phyloP scores from a whole-genome alignment of 2,329 filamentous ascomycete genomes.

The Phialemoniopsis sp. region DNA sequence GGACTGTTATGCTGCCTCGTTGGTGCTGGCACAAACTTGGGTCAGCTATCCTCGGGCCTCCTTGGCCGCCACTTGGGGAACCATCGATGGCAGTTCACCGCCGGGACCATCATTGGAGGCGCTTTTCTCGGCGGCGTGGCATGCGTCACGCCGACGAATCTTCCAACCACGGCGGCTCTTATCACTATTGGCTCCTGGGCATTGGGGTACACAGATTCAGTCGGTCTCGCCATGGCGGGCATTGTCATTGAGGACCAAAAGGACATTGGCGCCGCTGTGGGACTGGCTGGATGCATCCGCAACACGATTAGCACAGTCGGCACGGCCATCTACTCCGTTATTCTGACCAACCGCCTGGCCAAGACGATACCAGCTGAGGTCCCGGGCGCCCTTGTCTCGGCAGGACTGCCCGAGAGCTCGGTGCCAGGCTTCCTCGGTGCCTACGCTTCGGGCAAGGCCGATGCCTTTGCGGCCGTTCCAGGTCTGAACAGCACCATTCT shows the following conservation, averaged over 20 bases:
- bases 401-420: constrained; percentile 16
- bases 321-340: constrained; percentile 23
- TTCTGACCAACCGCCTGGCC: constrained; percentile 26
- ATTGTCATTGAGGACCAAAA: constrained; percentile 24
- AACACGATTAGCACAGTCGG: constrained; percentile 15
- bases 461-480: constrained; percentile 11
- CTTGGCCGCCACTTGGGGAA: too few species aligned
- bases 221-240: constrained; percentile 25
- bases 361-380: constrained; percentile 22
- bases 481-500: constrained; percentile 20
- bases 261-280: constrained; percentile 25
- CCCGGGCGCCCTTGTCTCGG: constrained; percentile 23
- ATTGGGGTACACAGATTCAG: constrained; percentile 21
- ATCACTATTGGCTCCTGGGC: background rate
- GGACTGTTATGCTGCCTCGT: too few species aligned
- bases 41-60: too few species aligned
- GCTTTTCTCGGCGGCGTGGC: too few species aligned
- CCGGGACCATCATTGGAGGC: too few species aligned
- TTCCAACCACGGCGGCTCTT: too few species aligned
- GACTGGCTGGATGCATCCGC: constrained; percentile 27
- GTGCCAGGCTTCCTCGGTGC: constrained; percentile 5
- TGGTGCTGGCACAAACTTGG: too few species aligned
- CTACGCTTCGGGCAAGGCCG: constrained; percentile 9
- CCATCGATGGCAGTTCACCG: too few species aligned
- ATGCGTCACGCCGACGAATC: too few species aligned